Base-by-base conservation (phyloP, 1,284 basidiomycete genomes). In the Ceratobasidium sp. region DNA sequence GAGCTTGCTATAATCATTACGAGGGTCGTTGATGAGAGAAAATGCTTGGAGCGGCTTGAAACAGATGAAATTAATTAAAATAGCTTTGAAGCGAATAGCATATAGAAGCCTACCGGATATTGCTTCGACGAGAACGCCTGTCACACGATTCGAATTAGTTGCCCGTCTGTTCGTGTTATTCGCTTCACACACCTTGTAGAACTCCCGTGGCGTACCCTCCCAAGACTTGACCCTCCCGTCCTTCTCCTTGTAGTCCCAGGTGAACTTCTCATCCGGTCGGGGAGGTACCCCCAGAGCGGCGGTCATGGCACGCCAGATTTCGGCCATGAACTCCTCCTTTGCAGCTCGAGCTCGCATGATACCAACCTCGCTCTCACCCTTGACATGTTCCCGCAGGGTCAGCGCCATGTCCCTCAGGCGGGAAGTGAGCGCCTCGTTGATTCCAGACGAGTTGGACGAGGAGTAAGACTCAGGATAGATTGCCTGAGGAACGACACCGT, bases 11-110 rank as follows among this genome's bases (percentile, higher is more conserved):
- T 92, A 93, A 22, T 86, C 85, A 81, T 98, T 96, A 41, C 97
- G 89, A 19, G 97, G 97, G 81, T 99, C 97, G 81, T 99, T 93
- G 83, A 99, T 96, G 47, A 99, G 88, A 63, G 95, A 97, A 86
- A 98, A 97, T 7, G 88, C 91, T 50, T 94, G 91, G 62, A 81
- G 56, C 79, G 83, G 57, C 82, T 77, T 48, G 74, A 56, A 1
- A 62, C 63, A 31, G 75, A 85, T 80, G 15, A 90, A 88, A 84
- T 90, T 76, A 47, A 75, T 59, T 54, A 54, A 41, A 19, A 50
- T 36, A n/a, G 22, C 22, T 29, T 45, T 66, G 24, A 59, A 27
- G 9, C 45, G 19, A 53, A 51, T 77, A 62, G 29, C 71, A 50
- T 74, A 71, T 33, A 24, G 64, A 62, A 27, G 84, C 88, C 44